phyloP scores from a whole-genome alignment of 768 basidiomycete genomes.

The Crassisporium funariophilum region DNA sequence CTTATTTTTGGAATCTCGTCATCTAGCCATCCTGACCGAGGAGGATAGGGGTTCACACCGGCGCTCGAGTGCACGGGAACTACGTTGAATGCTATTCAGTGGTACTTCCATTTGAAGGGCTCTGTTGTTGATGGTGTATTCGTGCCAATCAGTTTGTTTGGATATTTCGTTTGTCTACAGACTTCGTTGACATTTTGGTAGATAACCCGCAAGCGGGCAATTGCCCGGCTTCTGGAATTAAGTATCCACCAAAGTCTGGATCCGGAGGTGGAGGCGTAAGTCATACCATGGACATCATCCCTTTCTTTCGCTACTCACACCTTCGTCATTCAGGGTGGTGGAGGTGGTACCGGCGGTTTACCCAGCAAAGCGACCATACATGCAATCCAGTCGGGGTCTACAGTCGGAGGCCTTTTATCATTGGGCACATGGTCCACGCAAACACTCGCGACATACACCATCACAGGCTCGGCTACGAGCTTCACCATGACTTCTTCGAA shows the following conservation, averaged over 20 bases:
- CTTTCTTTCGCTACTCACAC: too few relatives aligned
- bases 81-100: slow-evolving; percentile 45
- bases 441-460: slow-evolving; percentile 56
- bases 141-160: slow-evolving; percentile 53
- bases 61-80: slow-evolving; percentile 34
- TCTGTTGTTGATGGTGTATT: slow-evolving; percentile 70
- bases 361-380: slow-evolving; percentile 50
- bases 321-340: too few relatives aligned
- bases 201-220: slow-evolving; percentile 51
- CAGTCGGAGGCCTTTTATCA: slow-evolving; percentile 54
- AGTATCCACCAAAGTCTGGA: slow-evolving; percentile 59
- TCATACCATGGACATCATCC: too few relatives aligned
- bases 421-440: slow-evolving; percentile 63
- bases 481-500: slow-evolving; percentile 64
- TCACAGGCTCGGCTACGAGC: slow-evolving; percentile 47
- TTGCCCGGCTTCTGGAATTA: slow-evolving; percentile 60
- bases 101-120: slow-evolving; percentile 67
- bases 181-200: slow-evolving; percentile 26
- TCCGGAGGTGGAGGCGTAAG: too few relatives aligned
- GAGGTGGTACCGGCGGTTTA: slow-evolving; percentile 34
- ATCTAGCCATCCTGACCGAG: slow-evolving; percentile 6
- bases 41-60: slow-evolving; percentile 45
- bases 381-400: slow-evolving; percentile 37
- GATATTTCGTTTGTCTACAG: neutral
- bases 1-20: neutral